Base-by-base conservation (phyloP, 2,329 filamentous ascomycete species). In the Neofusicoccum laricinum region DNA sequence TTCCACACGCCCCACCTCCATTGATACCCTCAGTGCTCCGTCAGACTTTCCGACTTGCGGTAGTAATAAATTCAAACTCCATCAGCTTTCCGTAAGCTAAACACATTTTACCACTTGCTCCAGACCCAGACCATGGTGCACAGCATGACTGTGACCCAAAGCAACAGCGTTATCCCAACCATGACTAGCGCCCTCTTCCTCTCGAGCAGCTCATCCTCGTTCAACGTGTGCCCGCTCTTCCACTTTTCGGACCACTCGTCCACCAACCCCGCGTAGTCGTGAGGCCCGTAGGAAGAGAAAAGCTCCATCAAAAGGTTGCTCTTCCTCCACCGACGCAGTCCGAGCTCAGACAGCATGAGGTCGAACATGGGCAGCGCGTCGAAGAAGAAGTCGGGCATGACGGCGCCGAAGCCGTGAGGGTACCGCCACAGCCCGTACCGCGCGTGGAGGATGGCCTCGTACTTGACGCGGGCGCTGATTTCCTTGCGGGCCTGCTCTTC, bases 371-470 rank as follows among this genome's bases (percentile, higher is more conserved):
- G 73, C 25, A 75, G 43, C n/a, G 66, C 68, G 41, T 75, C 72
- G 32, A 76, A 75, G 64, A 69, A 71, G 2, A 76, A 51, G 38
- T 76, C 72, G 0, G 72, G 72, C 38, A 74, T 70, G 0, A 69
- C 64, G 4, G 69, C 70, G 4, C 72, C 73, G 55, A 71, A 74
- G 0, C 72, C 73, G 30, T 66, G 63, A n/a, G 71, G 72, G 40
- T 74, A 72, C 2, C 75, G 66, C 72, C 71, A 75, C 17, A 70
- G 71, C 1, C 68, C 67, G 43, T 71, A 77, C 19, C 72, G 72
- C 4, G 72, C 70, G 45, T 75, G 71, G 12, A 76, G 57, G 4
- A 73, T 67, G 0, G 71, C 72, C 19, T 76, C 73, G 25, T 46
- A 61, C n/a, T 34, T 38, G 7, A 46, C 41, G n/a, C 25, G 41